A percentile compares a stretch with the other conserved stretches of the same genome.
phyloP scores from a whole-genome alignment of 305 asterid genomes.

The Fraxinus latifolia region DNA sequence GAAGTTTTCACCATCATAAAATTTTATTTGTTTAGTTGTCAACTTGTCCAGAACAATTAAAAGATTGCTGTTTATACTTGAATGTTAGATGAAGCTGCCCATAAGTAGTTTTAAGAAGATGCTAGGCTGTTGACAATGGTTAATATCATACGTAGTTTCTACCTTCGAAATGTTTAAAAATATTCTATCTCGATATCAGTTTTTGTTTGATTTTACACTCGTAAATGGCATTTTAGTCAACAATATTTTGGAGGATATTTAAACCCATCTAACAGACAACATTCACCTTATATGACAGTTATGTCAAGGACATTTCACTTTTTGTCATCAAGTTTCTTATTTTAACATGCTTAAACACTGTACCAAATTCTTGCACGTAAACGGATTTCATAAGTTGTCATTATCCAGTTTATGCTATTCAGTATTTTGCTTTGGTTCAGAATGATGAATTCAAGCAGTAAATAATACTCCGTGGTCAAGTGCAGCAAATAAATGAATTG shows the following conservation, averaged over 20 bases:
- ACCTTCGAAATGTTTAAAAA: constrained; percentile 3
- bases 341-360: constrained; percentile 2
- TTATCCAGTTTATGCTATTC: not conserved
- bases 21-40: constrained; percentile 7
- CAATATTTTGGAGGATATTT: not conserved
- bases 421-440: not conserved
- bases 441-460: constrained; percentile 12
- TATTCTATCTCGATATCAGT: not conserved
- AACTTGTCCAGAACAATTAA: constrained; percentile 15
- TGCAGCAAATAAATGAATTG: not conserved
- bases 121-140: not conserved
- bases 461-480: not conserved
- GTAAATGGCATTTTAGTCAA: not conserved
- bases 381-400: not conserved
- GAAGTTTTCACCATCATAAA: constrained; percentile 14
- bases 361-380: not conserved
- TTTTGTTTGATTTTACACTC: not conserved
- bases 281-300: not conserved
- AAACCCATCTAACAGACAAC: not conserved
- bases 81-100: constrained; percentile 10
- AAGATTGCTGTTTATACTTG: constrained; percentile 5
- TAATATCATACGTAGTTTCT: not conserved
- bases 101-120: constrained; percentile 4
- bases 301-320: not conserved
- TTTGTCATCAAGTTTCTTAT: constrained; percentile 5